phyloP scores from a whole-genome alignment of 1,284 basidiomycete genomes.

The Abortiporus biennis region DNA sequence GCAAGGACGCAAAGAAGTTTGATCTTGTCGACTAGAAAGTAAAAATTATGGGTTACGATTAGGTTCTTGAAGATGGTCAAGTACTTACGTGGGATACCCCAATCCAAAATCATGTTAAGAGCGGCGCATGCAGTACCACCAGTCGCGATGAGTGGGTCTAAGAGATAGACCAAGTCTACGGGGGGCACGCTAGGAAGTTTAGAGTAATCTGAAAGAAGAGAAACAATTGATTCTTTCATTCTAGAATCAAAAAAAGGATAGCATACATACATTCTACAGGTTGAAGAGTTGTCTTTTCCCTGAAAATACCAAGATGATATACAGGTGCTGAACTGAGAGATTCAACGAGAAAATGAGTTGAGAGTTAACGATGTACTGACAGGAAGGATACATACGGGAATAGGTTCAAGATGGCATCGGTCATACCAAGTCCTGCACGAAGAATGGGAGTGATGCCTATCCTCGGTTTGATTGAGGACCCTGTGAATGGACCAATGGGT shows the following conservation, averaged over 20 bases:
- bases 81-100: slow-evolving; percentile 69
- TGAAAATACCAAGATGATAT: slow-evolving; percentile 86
- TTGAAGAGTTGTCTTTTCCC: slow-evolving; percentile 86
- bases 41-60: too few relatives aligned
- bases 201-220: slow-evolving; percentile 69
- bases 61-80: neutral
- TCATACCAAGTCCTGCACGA: slow-evolving; percentile 92
- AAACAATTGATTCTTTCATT: neutral
- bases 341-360: slow-evolving; percentile 11
- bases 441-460: slow-evolving; percentile 89
- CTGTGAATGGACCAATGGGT: slow-evolving; percentile 63
- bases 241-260: neutral
- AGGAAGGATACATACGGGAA: slow-evolving; percentile 65
- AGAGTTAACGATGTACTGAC: neutral
- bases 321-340: slow-evolving; percentile 66
- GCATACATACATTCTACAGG: slow-evolving; percentile 82
- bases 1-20: slow-evolving; percentile 84
- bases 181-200: slow-evolving; percentile 79
- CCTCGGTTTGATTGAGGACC: slow-evolving; percentile 59
- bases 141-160: slow-evolving; percentile 92
- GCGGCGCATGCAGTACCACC: slow-evolving; percentile 92
- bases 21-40: slow-evolving; percentile 54
- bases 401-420: slow-evolving; percentile 75
- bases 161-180: slow-evolving; percentile 78
- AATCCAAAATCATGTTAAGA: slow-evolving; percentile 77